These are phyloP conservation scores for Neopestalotiopsis sp. DNA, from an alignment of 2,329 filamentous ascomycete species.

Conservation along the genomic window DNA sequence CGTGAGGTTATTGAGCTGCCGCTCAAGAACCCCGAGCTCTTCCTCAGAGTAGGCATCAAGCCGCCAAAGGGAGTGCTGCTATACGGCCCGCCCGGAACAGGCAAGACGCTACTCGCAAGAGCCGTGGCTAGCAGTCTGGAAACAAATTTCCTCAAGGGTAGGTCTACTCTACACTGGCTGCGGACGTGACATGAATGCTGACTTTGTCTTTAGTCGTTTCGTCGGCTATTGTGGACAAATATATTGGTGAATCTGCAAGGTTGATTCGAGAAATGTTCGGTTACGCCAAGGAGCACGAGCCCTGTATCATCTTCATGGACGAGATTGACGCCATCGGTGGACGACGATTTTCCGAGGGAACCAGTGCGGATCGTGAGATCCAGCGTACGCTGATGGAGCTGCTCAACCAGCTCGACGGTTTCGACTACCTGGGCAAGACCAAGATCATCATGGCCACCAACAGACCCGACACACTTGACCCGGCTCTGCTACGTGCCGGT, in stretches of 20 bases:
- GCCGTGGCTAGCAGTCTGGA: constrained; percentile 96
- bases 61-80: constrained; percentile 96
- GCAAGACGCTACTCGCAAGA: constrained; percentile 92
- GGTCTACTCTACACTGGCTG: constrained; percentile 22
- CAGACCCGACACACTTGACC: constrained; percentile 93
- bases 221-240: constrained; percentile 99
- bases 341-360: constrained; percentile 94
- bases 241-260: constrained; percentile 96
- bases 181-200: not conserved
- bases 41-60: constrained; percentile 96
- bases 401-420: constrained; percentile 97
- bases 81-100: constrained; percentile 95
- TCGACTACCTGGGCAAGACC: constrained; percentile 98
- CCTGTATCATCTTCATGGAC: constrained; percentile 99
- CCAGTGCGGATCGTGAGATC: constrained; percentile 96
- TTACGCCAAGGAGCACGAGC: constrained; percentile 98
- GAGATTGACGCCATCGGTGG: constrained; percentile 99
- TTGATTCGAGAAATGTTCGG: constrained; percentile 99
- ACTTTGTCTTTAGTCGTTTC: constrained; percentile 75
- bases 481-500: constrained; percentile 87
- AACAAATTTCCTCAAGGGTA: constrained; percentile 98
- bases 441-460: constrained; percentile 99
- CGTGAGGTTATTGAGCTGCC: constrained; percentile 97
- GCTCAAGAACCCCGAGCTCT: constrained; percentile 97
- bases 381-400: constrained; percentile 98